phyloP scores from a whole-genome alignment of 2,329 filamentous ascomycete genomes.

The Annulohypoxylon truncatum region DNA sequence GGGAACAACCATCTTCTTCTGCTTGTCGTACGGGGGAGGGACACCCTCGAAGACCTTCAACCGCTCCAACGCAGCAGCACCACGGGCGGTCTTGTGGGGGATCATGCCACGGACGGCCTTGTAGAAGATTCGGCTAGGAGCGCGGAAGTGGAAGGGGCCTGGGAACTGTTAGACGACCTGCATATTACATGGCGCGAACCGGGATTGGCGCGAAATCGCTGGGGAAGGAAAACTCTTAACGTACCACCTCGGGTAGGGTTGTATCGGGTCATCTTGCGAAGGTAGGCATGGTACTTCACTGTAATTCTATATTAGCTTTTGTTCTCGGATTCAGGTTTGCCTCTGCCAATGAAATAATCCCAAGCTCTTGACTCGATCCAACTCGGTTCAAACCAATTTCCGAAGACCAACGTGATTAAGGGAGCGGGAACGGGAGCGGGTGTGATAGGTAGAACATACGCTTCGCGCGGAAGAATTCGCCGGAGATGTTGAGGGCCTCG shows the following conservation, averaged over 20 bases:
- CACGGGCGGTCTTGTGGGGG: slow-evolving; percentile 99
- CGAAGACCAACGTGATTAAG: slow-evolving; percentile 16
- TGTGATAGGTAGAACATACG: slow-evolving; percentile 75
- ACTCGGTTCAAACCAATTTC: slow-evolving; percentile 2
- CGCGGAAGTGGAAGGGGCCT: slow-evolving; percentile 99
- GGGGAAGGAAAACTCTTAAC: slow-evolving; percentile 53
- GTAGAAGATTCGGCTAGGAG: slow-evolving; percentile 99
- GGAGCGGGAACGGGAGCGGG: too few relatives aligned
- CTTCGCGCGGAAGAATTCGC: slow-evolving; percentile 99
- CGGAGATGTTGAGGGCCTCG: slow-evolving; percentile 99
- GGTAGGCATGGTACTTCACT: slow-evolving; percentile 99
- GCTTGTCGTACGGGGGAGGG: slow-evolving; percentile 98
- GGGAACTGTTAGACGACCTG: slow-evolving; percentile 49
- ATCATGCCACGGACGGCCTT: slow-evolving; percentile 99
- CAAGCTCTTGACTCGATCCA: slow-evolving; percentile 27
- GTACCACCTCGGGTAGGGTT: slow-evolving; percentile 98
- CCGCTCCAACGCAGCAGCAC: slow-evolving; percentile 95
- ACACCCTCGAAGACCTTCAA: slow-evolving; percentile 99
- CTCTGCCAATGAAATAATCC: slow-evolving; percentile 4
- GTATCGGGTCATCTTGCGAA: slow-evolving; percentile 99
- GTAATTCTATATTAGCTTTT: slow-evolving; percentile 63
- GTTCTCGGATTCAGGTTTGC: slow-evolving; percentile 16
- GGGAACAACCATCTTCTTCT: slow-evolving; percentile 99
- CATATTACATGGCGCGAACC: background rate
- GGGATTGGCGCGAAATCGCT: slow-evolving; percentile 36